A percentile compares a stretch with the other conserved stretches of the same genome.
phyloP scores from a whole-genome alignment of 1,139 yeast species.

The Geotrichum phurueaensis region DNA sequence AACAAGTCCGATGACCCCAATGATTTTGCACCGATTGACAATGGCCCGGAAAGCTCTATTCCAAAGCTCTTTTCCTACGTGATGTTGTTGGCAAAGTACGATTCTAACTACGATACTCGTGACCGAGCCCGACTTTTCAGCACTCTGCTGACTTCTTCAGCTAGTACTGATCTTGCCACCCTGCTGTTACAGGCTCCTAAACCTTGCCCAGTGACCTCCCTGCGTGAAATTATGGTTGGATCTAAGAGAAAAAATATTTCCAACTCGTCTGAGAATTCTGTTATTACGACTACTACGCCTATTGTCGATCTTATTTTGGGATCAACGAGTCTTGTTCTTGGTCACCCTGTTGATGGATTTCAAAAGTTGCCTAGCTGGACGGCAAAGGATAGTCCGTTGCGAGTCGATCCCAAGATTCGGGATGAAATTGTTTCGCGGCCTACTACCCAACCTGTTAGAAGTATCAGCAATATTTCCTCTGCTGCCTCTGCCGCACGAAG shows the following conservation, averaged over 20 bases:
- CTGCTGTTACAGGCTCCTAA: conserved; percentile 80
- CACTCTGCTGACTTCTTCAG: conserved; percentile 41
- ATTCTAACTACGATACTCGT: conserved; percentile 68
- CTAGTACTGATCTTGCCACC: conserved; percentile 51
- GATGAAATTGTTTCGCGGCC: conserved; percentile 24
- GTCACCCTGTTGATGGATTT: conserved; percentile 32
- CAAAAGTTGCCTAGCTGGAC: conserved; percentile 33
- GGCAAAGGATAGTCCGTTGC: conserved; percentile 21
- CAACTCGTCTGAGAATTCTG: background rate
- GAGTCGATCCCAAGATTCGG: conserved; percentile 29
- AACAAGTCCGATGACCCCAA: conserved; percentile 21
- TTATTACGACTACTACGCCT: conserved; percentile 14
- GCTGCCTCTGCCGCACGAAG: conserved; percentile 3
- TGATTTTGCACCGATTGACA: conserved; percentile 12
- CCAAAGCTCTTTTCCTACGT: conserved; percentile 55
- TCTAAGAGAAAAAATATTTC: conserved; percentile 8
- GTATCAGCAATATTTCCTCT: conserved; percentile 12
- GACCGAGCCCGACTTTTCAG: conserved; percentile 77
- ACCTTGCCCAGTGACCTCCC: conserved; percentile 40
- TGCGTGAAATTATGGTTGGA: conserved; percentile 19
- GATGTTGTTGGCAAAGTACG: conserved; percentile 65
- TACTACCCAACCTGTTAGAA: conserved; percentile 5
- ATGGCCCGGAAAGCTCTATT: conserved; percentile 38
- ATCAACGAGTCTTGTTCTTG: conserved; percentile 32
- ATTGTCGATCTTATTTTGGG: conserved; percentile 30